These are phyloP conservation scores for Ceriops tagal DNA, from an alignment of 345 rosid genomes.

Conservation along the genomic window DNA sequence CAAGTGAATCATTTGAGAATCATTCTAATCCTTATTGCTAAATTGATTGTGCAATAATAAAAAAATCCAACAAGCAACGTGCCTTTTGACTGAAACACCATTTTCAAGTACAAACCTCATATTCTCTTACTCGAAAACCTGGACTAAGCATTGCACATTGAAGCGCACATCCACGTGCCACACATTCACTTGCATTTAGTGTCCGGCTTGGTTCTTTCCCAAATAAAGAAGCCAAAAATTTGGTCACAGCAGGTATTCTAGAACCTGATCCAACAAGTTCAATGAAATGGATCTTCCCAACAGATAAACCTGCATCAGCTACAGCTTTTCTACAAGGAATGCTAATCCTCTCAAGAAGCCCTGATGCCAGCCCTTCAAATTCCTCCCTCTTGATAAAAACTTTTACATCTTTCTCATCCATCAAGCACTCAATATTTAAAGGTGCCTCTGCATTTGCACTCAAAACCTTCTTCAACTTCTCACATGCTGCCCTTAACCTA, in stretches of 20 bases:
- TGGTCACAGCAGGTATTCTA: constrained; percentile 52
- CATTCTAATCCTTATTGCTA: background rate
- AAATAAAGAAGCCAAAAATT: constrained; percentile 42
- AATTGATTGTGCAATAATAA: background rate
- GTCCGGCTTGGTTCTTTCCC: constrained; percentile 52
- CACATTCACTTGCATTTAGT: constrained; percentile 60
- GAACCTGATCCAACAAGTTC: constrained; percentile 68
- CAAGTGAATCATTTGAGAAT: no score
- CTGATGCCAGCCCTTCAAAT: constrained; percentile 49
- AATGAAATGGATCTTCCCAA: constrained; percentile 44
- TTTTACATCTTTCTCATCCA: constrained; percentile 66
- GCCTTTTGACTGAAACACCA: background rate
- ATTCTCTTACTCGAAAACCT: constrained; percentile 51
- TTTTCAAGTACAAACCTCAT: constrained; percentile 42
- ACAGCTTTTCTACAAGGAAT: constrained; percentile 48
- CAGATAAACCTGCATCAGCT: constrained; percentile 40
- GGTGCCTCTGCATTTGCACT: constrained; percentile 65
- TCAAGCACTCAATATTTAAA: constrained; percentile 55
- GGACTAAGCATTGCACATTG: constrained; percentile 71
- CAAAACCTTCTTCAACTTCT: constrained; percentile 54
- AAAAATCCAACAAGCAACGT: background rate
- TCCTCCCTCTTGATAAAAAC: constrained; percentile 59
- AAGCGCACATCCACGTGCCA: constrained; percentile 63
- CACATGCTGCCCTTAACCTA: constrained; percentile 57
- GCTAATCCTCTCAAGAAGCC: constrained; percentile 36